These are phyloP conservation scores for Leccinum imitatum DNA, from an alignment of 768 basidiomycete species.

Conservation along the genomic window DNA sequence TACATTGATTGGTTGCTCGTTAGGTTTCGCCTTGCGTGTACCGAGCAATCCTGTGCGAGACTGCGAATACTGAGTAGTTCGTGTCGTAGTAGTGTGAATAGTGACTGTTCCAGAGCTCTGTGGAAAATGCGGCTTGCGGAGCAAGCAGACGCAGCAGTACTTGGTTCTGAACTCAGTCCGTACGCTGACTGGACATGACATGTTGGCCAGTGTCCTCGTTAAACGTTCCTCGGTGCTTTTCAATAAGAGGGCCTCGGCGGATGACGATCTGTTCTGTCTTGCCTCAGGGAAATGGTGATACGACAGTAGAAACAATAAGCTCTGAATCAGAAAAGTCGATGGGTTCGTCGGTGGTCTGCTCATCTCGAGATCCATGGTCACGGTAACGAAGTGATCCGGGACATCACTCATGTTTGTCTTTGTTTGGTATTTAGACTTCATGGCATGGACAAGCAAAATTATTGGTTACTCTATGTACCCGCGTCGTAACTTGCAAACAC, in stretches of 20 bases:
- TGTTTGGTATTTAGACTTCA: constrained; percentile 16
- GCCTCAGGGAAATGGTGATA: not conserved
- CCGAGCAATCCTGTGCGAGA: not conserved
- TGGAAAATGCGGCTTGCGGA: not conserved
- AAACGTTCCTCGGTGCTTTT: not conserved
- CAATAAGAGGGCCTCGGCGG: not conserved
- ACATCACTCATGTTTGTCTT: constrained; percentile 13
- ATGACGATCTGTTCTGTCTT: not conserved
- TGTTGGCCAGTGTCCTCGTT: not conserved
- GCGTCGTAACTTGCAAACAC: not conserved
- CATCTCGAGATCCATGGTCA: not conserved
- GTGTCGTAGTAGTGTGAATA: not conserved
- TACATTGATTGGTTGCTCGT: not conserved
- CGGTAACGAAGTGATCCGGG: no score
- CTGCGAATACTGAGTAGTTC: not conserved
- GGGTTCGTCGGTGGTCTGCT: not conserved
- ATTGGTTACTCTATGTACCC: not conserved
- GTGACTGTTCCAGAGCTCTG: not conserved
- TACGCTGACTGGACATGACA: not conserved
- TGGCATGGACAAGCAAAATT: not conserved
- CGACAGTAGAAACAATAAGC: not conserved
- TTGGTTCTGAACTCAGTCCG: not conserved
- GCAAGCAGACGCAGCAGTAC: not conserved
- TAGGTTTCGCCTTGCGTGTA: not conserved
- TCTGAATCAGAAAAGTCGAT: not conserved